These are phyloP conservation scores for Rhodamnia argentea DNA, from an alignment of 345 rosid genomes.

Conservation along the genomic window DNA sequence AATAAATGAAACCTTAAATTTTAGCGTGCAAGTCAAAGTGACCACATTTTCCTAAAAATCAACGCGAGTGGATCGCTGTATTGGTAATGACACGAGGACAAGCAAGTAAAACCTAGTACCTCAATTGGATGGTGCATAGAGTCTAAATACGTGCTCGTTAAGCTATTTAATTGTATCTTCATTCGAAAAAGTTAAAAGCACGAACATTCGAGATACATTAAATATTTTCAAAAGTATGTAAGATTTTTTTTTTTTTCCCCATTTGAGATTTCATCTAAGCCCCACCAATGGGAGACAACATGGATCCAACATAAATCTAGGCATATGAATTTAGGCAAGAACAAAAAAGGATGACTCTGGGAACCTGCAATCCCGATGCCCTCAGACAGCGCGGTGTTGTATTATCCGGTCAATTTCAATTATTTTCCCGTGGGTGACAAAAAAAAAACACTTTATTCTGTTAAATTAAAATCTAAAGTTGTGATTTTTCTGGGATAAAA, in stretches of 20 bases:
- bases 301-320: not conserved
- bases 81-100: no score
- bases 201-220: not conserved
- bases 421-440: not conserved
- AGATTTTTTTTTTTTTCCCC: not conserved
- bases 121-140: no score
- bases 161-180: not conserved
- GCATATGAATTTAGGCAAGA: no score
- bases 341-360: not conserved
- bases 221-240: accelerated
- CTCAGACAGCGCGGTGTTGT: not conserved
- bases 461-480: not conserved
- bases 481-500: not conserved
- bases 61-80: accelerated
- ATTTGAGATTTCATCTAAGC: not conserved
- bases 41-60: no score
- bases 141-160: no score
- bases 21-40: no score
- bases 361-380: not conserved
- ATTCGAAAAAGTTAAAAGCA: accelerated
- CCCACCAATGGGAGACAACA: not conserved
- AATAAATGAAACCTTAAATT: no score
- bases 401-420: not conserved
- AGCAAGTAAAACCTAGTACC: no score
- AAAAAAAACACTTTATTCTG: not conserved